phyloP scores from a whole-genome alignment of 805 yeast genomes.

The Teunomyces atbi region DNA sequence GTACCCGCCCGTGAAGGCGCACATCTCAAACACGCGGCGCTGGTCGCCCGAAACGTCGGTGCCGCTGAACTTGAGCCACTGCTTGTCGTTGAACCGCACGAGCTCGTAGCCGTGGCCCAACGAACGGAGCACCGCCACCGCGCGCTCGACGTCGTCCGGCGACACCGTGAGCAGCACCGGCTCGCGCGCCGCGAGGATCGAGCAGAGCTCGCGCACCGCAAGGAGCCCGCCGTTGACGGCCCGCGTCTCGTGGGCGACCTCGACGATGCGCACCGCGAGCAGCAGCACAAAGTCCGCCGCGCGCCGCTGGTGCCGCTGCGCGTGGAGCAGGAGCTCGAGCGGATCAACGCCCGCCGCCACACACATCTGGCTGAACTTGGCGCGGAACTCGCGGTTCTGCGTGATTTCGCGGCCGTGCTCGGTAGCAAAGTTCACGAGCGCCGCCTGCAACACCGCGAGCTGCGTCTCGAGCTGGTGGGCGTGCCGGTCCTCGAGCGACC shows the following conservation, averaged over 20 bases:
- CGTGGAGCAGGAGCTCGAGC: conserved; percentile 37
- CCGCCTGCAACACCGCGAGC: conserved; percentile 71
- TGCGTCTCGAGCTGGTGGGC: conserved; percentile 66
- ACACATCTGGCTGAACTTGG: conserved; percentile 75
- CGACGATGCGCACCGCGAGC: conserved; percentile 71
- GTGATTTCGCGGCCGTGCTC: conserved; percentile 69
- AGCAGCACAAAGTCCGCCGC: conserved; percentile 56
- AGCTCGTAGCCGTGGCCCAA: conserved; percentile 74
- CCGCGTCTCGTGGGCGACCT: conserved; percentile 67
- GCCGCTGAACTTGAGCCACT: conserved; percentile 45
- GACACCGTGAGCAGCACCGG: conserved; percentile 30
- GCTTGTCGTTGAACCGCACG: conserved; percentile 53
- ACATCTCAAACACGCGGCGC: conserved; percentile 65
- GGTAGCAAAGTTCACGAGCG: conserved; percentile 69
- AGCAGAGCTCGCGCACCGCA: conserved; percentile 45
- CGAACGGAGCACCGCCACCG: conserved; percentile 51
- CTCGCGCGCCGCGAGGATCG: conserved; percentile 28
- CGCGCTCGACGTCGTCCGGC: conserved; percentile 53
- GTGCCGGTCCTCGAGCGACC: conserved; percentile 50
- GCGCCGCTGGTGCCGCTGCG: conserved; percentile 16
- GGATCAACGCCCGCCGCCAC: conserved; percentile 84
- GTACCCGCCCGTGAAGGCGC: conserved; percentile 71
- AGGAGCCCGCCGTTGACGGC: conserved; percentile 82
- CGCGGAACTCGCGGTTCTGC: conserved; percentile 60
- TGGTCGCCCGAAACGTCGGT: conserved; percentile 54